A percentile compares a stretch with the other conserved stretches of the same genome.
Conservation (phyloP, 495 filamentous ascomycete species). For the Lindgomyces ingoldianus region DNA sequence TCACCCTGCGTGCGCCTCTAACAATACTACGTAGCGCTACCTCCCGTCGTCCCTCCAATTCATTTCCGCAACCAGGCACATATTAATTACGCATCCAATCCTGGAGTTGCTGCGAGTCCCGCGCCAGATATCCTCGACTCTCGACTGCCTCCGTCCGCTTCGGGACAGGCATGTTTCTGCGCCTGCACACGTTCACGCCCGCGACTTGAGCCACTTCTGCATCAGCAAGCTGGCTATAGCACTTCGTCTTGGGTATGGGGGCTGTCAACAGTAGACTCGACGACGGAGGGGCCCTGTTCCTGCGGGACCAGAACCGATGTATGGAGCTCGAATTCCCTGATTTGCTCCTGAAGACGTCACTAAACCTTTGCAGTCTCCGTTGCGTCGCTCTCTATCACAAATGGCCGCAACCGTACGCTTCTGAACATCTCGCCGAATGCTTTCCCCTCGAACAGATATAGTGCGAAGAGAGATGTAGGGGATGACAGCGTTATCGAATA, state of each 20-base stretch:
- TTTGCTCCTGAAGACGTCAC: not conserved
- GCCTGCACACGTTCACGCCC: slow-evolving; percentile 21
- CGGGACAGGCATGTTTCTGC: slow-evolving; percentile 32
- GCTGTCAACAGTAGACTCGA: slow-evolving; percentile 85
- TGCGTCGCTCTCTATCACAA: slow-evolving; percentile 75
- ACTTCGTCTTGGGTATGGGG: slow-evolving; percentile 63
- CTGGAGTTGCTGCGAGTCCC: slow-evolving; percentile 3
- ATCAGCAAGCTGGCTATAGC: slow-evolving; percentile 26
- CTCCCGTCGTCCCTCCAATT: slow-evolving; percentile 11
- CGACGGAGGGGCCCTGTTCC: slow-evolving; percentile 72
- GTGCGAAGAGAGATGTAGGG: slow-evolving; percentile 69
- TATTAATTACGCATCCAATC: slow-evolving; percentile 31
- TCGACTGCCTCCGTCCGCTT: not conserved
- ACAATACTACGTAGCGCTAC: slow-evolving; percentile 12
- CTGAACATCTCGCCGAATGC: slow-evolving; percentile 82
- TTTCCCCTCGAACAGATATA: slow-evolving; percentile 80
- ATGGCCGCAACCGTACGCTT: slow-evolving; percentile 69
- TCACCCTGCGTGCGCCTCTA: slow-evolving; percentile 4
- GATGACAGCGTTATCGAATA: slow-evolving; percentile 83
- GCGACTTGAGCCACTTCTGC: slow-evolving; percentile 14
- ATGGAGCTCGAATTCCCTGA: slow-evolving; percentile 36
- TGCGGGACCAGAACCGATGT: slow-evolving; percentile 92
- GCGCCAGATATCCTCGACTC: slow-evolving; percentile 4
- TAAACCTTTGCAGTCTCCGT: slow-evolving; percentile 68
- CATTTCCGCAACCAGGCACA: slow-evolving; percentile 23